Percentiles rank a stretch among this genome's conserved stretches.
Conservation (phyloP, 129 eudicot species). For the Centella asiatica region DNA sequence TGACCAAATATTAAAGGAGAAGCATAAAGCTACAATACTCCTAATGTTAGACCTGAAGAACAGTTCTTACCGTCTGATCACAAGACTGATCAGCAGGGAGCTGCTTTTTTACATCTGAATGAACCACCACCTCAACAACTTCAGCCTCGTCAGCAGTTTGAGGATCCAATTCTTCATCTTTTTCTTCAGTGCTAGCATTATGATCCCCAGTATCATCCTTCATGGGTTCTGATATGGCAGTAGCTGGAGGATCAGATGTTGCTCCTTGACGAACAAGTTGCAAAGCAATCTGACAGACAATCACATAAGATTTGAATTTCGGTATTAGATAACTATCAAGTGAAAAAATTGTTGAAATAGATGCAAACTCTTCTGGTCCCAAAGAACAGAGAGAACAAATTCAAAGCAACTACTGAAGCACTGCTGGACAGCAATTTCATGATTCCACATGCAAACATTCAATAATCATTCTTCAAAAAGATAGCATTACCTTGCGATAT, state of each 20-base stretch:
- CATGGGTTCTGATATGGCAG: slow-evolving; percentile 23
- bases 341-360: too few species aligned
- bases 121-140: slow-evolving; percentile 26
- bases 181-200: slow-evolving; percentile 5
- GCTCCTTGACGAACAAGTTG: slow-evolving; percentile 73
- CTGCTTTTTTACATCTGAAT: slow-evolving; percentile 17
- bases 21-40: too few species aligned
- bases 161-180: slow-evolving; percentile 18
- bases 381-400: too few species aligned
- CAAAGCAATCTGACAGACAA: slow-evolving; percentile 62
- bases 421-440: too few species aligned
- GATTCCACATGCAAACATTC: not conserved
- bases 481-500: slow-evolving; percentile 69
- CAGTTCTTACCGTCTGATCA: slow-evolving; percentile 37
- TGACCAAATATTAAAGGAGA: too few species aligned
- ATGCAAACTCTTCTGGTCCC: too few species aligned
- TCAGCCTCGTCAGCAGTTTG: slow-evolving; percentile 52
- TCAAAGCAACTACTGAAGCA: too few species aligned
- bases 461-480: not conserved
- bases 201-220: slow-evolving; percentile 14
- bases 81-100: slow-evolving; percentile 17
- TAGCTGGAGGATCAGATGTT: slow-evolving; percentile 25
- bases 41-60: too few species aligned
- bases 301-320: not conserved
- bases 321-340: not conserved